A percentile compares a stretch with the other conserved stretches of the same genome.
Conservation (phyloP, 73 alveolate genomes). For the Durusdinium trenchii region DNA sequence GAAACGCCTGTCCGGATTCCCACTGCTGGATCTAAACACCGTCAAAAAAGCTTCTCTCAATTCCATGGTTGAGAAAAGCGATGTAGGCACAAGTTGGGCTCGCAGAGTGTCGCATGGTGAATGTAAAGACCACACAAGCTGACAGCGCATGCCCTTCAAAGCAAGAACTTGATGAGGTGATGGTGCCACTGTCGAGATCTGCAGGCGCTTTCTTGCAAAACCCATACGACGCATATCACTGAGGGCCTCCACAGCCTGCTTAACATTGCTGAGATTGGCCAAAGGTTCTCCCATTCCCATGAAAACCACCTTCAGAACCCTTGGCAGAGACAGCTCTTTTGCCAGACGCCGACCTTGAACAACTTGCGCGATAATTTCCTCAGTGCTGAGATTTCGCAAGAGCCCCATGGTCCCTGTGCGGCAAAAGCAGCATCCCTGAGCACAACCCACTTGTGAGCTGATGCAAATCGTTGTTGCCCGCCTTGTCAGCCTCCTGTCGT, state of each 20-base stretch:
- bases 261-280: conserved; percentile 33
- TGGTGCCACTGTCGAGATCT: conserved; percentile 82
- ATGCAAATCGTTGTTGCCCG: conserved; percentile 29
- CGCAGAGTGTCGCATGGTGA: conserved; percentile 40
- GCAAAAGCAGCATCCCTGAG: conserved; percentile 84
- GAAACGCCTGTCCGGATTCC: conserved; percentile 68
- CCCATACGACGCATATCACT: conserved; percentile 51
- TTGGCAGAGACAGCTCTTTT: not conserved
- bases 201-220: conserved; percentile 31
- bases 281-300: conserved; percentile 95
- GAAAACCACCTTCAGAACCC: conserved; percentile 53
- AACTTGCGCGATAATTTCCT: conserved; percentile 90
- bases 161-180: conserved; percentile 35
- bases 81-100: conserved; percentile 48
- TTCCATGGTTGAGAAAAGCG: not conserved
- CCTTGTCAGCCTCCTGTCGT: not conserved
- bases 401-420: conserved; percentile 88
- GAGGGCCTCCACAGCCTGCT: conserved; percentile 39
- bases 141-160: conserved; percentile 46
- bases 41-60: conserved; percentile 47
- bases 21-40: not conserved
- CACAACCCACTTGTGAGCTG: conserved; percentile 81
- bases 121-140: conserved; percentile 63
- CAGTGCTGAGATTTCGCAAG: conserved; percentile 60
- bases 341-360: conserved; percentile 61